Base-by-base conservation (phyloP, 148 eudicot species). In the Nepenthes gracilis region DNA sequence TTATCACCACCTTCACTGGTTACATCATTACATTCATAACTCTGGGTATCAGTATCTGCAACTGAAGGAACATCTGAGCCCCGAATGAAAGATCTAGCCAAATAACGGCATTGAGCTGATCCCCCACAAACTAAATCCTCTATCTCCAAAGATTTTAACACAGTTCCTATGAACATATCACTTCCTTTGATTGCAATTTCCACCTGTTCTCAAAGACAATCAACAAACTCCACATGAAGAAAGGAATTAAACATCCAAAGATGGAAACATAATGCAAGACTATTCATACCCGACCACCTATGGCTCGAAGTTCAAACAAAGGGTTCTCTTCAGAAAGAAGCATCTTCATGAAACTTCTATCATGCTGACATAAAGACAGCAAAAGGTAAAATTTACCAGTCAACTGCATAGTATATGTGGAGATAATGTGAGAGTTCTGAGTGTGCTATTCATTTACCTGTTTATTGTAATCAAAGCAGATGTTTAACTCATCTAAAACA, bases 261-360 rank as follows among this genome's bases (percentile, higher is more conserved):
- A 6, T 59, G 34, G 52, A 57, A 32, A 60, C 37, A 61, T 15
- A 62, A 37, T 55, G 12, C 38, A 57, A 43, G 3, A 61, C 34
- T 9, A 59, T 65, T n/a, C 81, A 63, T 81, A 86, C 98, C 90
- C 80, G 95, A 68, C 96, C 96, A 70, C 98, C 98, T 62, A 78
- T 89, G 54, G 98, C 98, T 72, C 98, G 95, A 66, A 93, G 73
- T 73, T 93, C 98, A 76, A 93, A 83, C 71, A 93, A 75, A 59
- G 75, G 84, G 62, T 64, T 76, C 77, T 93, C 98, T 68, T 88
- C 80, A 49, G 89, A 94, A 48, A 84, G 80, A 66, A 93, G 88
- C 75, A 84, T 83, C 80, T 79, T 81, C 73, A 64, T 80, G 47
- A 78, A 78, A 73, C 78, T 80, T 55, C 74, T 63, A 43, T 75